Evolutionary conservation across 2,329 filamentous ascomycete species (phyloP), one percentile per base, ranked within the genome.

Genomic region (Aspergillus sp.): DNA sequence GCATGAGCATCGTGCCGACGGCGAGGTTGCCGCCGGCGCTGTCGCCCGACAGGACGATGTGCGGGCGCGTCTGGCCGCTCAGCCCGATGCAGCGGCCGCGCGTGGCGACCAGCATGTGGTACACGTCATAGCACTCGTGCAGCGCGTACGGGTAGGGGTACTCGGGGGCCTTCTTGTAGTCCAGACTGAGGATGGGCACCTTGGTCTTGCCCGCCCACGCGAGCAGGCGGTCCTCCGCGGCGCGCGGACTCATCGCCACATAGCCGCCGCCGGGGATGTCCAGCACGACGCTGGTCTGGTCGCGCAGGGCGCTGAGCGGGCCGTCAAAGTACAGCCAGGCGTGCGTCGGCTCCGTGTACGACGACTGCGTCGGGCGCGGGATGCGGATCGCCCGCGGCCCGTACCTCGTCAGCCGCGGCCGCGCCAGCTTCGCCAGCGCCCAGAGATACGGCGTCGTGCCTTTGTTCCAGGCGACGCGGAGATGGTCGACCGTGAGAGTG

Each of bases 321-420:
- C 94, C 94, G 64, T 97, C 91, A 64, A 92, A 99, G 71, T 97
- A 99, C 29, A 99, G 77, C 92, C 93, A 97, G 1, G 84, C 93
- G 52, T 84, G 81, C 1, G 96, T 85, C 0, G 91, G 88, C 38
- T 95, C 91, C 49, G 81, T 86, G 71, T 97, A 96, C 57, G 89
- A 85, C 58, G 91, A 96, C 32, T 84, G 83, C 21, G 78, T 75
- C 0, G 94, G 94, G 36, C 94, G 79, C 0, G 90, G 87, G 55
- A 99, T 97, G 17, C 91, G 83, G 47, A 97, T 86, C 50, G 87
- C 86, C 44, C 93, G 82, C 2, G 94, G 91, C 5, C 87, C 84
- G 77, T 92, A 95, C 55, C 83, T 84, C 62, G 88, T 93, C 58
- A 95, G 83, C 16, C 88, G 82, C 1, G 92, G 93, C 2, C 92